Percentiles rank a stretch among this genome's conserved stretches.
phyloP scores from a whole-genome alignment of 768 basidiomycete genomes.

The Podaxis sp. region DNA sequence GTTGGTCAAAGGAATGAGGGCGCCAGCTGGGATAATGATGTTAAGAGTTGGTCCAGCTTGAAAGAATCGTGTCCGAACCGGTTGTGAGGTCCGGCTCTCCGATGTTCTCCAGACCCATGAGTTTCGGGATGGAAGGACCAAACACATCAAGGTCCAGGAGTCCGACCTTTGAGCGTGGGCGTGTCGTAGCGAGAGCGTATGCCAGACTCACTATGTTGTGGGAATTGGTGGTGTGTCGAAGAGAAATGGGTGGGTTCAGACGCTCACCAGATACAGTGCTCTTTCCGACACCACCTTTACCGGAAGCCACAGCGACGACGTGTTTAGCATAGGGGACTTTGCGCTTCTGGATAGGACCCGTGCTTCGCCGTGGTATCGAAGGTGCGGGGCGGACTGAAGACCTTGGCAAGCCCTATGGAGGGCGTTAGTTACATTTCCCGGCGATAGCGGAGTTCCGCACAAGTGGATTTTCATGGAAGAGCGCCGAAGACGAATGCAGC shows the following conservation, averaged over 20 bases:
- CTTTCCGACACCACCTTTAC: slow-evolving; percentile 96
- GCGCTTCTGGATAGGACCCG: slow-evolving; percentile 49
- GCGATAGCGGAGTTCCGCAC: slow-evolving; percentile 25
- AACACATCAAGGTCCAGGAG: slow-evolving; percentile 94
- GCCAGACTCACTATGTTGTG: slow-evolving; percentile 68
- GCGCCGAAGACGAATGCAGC: background rate
- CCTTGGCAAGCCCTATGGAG: slow-evolving; percentile 27
- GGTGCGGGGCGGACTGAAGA: slow-evolving; percentile 23
- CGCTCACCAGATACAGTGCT: slow-evolving; percentile 82
- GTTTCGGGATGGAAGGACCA: slow-evolving; percentile 88
- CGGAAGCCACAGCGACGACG: slow-evolving; percentile 82
- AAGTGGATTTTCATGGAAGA: slow-evolving; percentile 52
- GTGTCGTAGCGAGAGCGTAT: slow-evolving; percentile 56
- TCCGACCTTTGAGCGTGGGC: slow-evolving; percentile 62
- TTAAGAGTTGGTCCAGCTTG: background rate
- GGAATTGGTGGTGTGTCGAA: background rate
- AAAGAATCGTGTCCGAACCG: slow-evolving; percentile 36
- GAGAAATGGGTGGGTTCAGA: background rate
- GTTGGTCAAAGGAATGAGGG: slow-evolving; percentile 77
- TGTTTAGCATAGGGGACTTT: slow-evolving; percentile 70
- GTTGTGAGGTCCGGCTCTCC: slow-evolving; percentile 76
- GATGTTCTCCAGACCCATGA: slow-evolving; percentile 81
- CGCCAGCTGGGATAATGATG: slow-evolving; percentile 47
- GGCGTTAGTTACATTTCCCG: background rate
- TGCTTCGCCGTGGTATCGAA: slow-evolving; percentile 59